These are phyloP conservation scores for Apophysomyces trapeziformis DNA, from an alignment of 371 early-diverging fungal species.

Conservation along the genomic window DNA sequence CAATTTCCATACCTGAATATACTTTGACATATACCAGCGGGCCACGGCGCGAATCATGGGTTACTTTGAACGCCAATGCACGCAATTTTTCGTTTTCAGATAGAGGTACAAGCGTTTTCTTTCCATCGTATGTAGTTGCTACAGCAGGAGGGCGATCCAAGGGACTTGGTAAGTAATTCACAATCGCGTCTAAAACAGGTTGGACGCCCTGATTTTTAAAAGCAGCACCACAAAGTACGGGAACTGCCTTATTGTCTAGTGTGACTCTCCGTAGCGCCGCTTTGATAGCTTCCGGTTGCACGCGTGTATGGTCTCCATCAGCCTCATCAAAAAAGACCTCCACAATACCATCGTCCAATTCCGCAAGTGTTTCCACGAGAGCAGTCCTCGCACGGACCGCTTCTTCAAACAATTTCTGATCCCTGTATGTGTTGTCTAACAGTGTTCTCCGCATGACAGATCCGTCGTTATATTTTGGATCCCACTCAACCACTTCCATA, in stretches of 20 bases:
- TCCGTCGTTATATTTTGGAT: constrained; percentile 55
- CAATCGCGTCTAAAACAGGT: constrained; percentile 87
- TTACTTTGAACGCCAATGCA: constrained; percentile 95
- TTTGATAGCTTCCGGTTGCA: constrained; percentile 65
- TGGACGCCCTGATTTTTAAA: constrained; percentile 92
- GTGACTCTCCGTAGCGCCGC: constrained; percentile 78
- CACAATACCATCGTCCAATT: constrained; percentile 84
- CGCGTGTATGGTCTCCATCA: constrained; percentile 67
- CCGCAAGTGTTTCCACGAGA: constrained; percentile 85
- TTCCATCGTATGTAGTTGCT: constrained; percentile 50
- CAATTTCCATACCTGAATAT: constrained; percentile 70
- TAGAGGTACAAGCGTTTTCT: constrained; percentile 35
- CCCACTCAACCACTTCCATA: constrained; percentile 77
- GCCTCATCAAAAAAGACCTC: constrained; percentile 78
- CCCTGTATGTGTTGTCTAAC: constrained; percentile 17
- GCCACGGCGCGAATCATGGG: constrained; percentile 83
- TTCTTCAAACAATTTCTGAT: constrained; percentile 45
- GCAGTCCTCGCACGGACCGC: constrained; percentile 60
- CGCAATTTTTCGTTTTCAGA: constrained; percentile 63
- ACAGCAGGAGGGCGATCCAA: constrained; percentile 68
- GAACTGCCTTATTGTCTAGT: constrained; percentile 67
- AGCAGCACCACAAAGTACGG: constrained; percentile 92
- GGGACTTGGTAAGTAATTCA: constrained; percentile 90
- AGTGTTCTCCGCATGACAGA: constrained; percentile 28
- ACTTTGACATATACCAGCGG: constrained; percentile 93